These are phyloP conservation scores for Argentina anserina DNA, from an alignment of 306 rosid genomes.

Conservation along the genomic window DNA sequence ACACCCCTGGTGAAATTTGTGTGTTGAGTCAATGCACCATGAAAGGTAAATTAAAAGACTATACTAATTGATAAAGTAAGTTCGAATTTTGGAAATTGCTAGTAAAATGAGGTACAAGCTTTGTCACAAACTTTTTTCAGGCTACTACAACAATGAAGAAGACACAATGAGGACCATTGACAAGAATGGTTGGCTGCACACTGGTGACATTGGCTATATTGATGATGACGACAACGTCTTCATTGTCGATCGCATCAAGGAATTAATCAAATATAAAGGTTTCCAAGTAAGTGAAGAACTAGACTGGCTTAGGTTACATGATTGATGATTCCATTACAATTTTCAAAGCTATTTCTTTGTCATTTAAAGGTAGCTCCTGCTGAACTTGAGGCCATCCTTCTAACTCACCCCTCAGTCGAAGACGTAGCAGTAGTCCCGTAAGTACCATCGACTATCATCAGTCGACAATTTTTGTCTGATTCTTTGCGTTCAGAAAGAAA, in stretches of 20 bases:
- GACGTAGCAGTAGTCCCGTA: slow-evolving; percentile 97
- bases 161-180: slow-evolving; percentile 78
- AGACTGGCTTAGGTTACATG: not conserved
- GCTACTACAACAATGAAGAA: slow-evolving; percentile 70
- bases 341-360: not conserved
- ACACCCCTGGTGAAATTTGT: slow-evolving; percentile 79
- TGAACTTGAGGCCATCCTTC: slow-evolving; percentile 84
- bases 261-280: slow-evolving; percentile 53
- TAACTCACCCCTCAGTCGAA: slow-evolving; percentile 72
- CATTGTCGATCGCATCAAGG: slow-evolving; percentile 57
- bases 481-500: not conserved
- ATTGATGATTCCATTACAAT: not conserved
- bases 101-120: not conserved
- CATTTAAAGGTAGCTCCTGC: slow-evolving; percentile 84
- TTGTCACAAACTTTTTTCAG: slow-evolving; percentile 24
- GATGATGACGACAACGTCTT: slow-evolving; percentile 76
- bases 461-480: not conserved
- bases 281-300: slow-evolving; percentile 44
- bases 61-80: not conserved
- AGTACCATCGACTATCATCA: slow-evolving; percentile 17
- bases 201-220: slow-evolving; percentile 79
- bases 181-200: slow-evolving; percentile 82
- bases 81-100: not conserved
- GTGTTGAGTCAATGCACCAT: slow-evolving; percentile 87
- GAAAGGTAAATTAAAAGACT: slow-evolving; percentile 52